A percentile compares a stretch with the other conserved stretches of the same genome.
Evolutionary conservation across 495 filamentous ascomycete species (phyloP).

Genomic region (Penicillium goetzii): DNA sequence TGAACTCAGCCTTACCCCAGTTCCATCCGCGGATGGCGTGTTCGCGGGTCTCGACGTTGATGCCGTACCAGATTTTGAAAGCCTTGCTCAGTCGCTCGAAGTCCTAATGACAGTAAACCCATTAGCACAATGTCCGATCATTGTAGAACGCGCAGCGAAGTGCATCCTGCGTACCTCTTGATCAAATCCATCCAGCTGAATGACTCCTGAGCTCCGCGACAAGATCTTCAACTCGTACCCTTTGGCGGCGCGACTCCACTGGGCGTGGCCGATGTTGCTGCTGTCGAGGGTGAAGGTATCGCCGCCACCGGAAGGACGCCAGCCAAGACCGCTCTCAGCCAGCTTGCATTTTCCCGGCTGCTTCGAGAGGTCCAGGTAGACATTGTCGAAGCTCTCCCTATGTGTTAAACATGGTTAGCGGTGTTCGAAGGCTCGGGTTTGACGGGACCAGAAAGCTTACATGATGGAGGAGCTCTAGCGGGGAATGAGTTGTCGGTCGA

Average conservation of each 20-base stretch:
- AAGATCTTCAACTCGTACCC: slow-evolving; percentile 93
- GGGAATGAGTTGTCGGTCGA: neutral
- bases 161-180: slow-evolving; percentile 67
- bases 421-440: slow-evolving; percentile 7
- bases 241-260: slow-evolving; percentile 93
- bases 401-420: slow-evolving; percentile 28
- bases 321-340: slow-evolving; percentile 88
- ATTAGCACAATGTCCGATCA: neutral
- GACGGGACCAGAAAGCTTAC: slow-evolving; percentile 31
- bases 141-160: neutral
- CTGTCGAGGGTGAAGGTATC: slow-evolving; percentile 90
- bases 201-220: slow-evolving; percentile 77
- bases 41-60: slow-evolving; percentile 87
- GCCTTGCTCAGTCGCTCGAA: slow-evolving; percentile 85
- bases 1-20: slow-evolving; percentile 98
- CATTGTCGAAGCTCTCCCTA: slow-evolving; percentile 94
- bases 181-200: slow-evolving; percentile 94
- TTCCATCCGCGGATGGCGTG: slow-evolving; percentile 98
- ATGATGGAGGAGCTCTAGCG: slow-evolving; percentile 43
- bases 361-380: slow-evolving; percentile 92
- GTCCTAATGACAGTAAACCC: slow-evolving; percentile 58
- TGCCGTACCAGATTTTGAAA: slow-evolving; percentile 95
- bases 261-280: slow-evolving; percentile 77
- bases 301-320: slow-evolving; percentile 85
- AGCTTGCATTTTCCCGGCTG: slow-evolving; percentile 90